Evolutionary conservation across 805 yeast species (phyloP), one percentile per base, ranked within the genome.

Genomic region (Schizosaccharomyces lindneri): DNA sequence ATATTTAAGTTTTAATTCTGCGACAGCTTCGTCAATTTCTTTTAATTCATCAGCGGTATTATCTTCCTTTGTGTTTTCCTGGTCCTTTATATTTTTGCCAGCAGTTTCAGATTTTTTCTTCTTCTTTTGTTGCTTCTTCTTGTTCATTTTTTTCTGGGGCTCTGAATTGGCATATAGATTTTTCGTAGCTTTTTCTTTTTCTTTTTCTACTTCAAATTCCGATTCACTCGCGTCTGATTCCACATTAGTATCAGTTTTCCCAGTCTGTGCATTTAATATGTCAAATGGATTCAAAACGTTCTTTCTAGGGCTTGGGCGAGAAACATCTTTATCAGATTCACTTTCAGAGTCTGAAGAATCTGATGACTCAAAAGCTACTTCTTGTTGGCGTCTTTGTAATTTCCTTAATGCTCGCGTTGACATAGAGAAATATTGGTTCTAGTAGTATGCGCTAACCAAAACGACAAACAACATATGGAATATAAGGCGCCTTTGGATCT

Each of bases 31-130:
- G 55, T 63, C 62, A 39, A 65, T 36, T 43, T 62, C 67, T 2
- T 62, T 62, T 1, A 65, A 48, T 19, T 66, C 67, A 19, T 51
- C 39, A 46, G 63, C 67, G 32, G 63, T 63, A 19, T 62, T 65
- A 32, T 65, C 66, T 24, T 5, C 32, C 63, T 3, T 59, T 59
- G 21, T 21, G 48, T 13, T 11, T n/a, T 32, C 21, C 5, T 15
- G 17, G 21, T 55, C 24, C 24, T 5, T 17, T 17, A 9, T 19
- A 46, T 46, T 17, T 51, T 51, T 51, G n/a, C 5, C 27, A 7
- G 43, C 31, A 19, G 31, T 43, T n/a, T n/a, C 55, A 17, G 39
- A 11, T 57, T 57, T 48, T 29, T 46, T 48, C 27, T 62, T 62
- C 48, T 59, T 62, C 31, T 41, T 19, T 55, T 65, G 62, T 48